phyloP scores from a whole-genome alignment of 2,329 filamentous ascomycete genomes.

The Aspergillus pseudotamarii region DNA sequence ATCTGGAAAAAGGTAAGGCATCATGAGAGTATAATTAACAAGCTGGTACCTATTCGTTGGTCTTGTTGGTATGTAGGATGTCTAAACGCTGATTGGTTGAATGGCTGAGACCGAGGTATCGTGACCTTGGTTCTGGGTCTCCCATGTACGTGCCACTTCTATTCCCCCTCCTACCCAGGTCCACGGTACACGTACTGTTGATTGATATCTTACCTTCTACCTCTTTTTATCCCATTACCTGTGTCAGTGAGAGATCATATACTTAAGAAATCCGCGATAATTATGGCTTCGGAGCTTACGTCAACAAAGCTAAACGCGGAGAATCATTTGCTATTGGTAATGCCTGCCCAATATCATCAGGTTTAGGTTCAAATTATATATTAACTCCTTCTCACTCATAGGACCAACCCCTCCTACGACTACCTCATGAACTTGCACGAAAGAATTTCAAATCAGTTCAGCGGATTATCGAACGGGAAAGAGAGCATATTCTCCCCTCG shows the following conservation, averaged over 20 bases:
- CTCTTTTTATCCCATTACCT: neutral
- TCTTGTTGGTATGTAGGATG: neutral
- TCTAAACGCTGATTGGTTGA: neutral
- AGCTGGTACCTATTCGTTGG: neutral
- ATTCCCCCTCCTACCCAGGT: neutral
- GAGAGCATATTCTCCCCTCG: slow-evolving; percentile 49
- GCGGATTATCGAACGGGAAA: slow-evolving; percentile 51
- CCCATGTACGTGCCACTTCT: neutral
- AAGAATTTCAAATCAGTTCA: slow-evolving; percentile 86
- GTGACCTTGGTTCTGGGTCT: neutral
- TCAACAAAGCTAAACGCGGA: slow-evolving; percentile 54
- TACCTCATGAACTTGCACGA: slow-evolving; percentile 88
- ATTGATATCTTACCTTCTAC: neutral
- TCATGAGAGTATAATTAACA: neutral
- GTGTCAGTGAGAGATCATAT: neutral
- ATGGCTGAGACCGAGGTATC: neutral
- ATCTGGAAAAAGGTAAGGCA: too few relatives aligned
- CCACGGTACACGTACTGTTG: neutral
- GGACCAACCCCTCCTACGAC: slow-evolving; percentile 92
- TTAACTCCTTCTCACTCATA: slow-evolving; percentile 37
- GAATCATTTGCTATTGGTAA: slow-evolving; percentile 53
- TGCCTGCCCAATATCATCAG: neutral
- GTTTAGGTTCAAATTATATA: slow-evolving; percentile 13
- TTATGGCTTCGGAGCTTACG: slow-evolving; percentile 48
- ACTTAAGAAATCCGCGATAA: slow-evolving; percentile 5